Conservation (phyloP, 2,329 filamentous ascomycete genomes). For the Fusarium sp. region DNA sequence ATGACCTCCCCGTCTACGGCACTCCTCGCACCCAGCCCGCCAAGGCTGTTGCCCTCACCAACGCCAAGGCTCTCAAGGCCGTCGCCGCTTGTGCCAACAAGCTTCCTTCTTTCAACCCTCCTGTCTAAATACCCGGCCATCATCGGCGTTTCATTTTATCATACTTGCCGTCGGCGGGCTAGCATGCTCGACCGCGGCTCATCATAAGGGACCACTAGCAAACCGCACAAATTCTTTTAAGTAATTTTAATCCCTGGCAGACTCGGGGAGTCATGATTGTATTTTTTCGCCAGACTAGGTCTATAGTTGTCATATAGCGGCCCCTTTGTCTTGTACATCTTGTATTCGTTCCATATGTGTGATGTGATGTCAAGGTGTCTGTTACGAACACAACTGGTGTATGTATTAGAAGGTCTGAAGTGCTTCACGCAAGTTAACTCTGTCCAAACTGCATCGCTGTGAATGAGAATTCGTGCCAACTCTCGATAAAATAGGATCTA, state of each 20-base stretch:
- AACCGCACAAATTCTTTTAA: constrained; percentile 37
- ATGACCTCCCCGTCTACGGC: constrained; percentile 44
- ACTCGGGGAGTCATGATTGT: constrained; percentile 33
- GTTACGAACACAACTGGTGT: background rate
- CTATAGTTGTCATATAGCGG: constrained; percentile 37
- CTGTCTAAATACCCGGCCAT: constrained; percentile 18
- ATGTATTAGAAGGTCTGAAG: background rate
- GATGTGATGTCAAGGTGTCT: background rate
- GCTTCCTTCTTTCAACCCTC: constrained; percentile 32
- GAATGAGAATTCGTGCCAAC: background rate
- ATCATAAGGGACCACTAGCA: constrained; percentile 33
- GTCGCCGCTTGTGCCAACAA: constrained; percentile 29
- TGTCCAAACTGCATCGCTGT: background rate
- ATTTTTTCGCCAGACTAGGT: constrained; percentile 37
- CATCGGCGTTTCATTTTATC: constrained; percentile 20
- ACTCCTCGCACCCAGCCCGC: constrained; percentile 26
- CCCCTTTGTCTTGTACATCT: constrained; percentile 16
- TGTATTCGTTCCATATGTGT: background rate
- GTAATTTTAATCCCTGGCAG: constrained; percentile 38
- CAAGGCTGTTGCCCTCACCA: constrained; percentile 28
- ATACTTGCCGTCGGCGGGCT: background rate
- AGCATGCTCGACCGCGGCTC: background rate
- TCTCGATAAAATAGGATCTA: background rate
- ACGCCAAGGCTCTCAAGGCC: constrained; percentile 29
- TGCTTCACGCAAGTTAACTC: background rate